These are phyloP conservation scores for Aspergillus nidulans DNA, from an alignment of 495 filamentous ascomycete species.

Conservation along the genomic window DNA sequence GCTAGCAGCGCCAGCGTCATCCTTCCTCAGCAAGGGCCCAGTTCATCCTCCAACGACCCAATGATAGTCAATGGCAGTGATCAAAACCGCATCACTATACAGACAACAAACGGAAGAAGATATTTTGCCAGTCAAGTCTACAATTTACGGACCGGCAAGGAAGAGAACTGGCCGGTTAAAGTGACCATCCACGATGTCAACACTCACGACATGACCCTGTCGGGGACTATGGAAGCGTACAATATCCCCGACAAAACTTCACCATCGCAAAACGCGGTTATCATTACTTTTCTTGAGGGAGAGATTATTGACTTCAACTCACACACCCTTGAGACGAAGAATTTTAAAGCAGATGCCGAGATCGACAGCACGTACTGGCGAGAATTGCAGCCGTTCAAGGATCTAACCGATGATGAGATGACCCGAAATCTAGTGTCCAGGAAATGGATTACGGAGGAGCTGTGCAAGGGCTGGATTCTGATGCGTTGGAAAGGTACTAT, in stretches of 20 bases:
- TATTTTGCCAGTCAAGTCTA: conserved; percentile 34
- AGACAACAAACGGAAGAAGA: conserved; percentile 32
- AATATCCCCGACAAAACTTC: conserved; percentile 60
- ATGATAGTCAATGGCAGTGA: conserved; percentile 41
- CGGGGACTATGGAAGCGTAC: conserved; percentile 76
- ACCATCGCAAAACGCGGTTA: conserved; percentile 54
- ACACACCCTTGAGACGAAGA: conserved; percentile 64
- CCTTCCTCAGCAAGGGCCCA: conserved; percentile 27
- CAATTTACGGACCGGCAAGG: conserved; percentile 27
- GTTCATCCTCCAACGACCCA: conserved; percentile 27
- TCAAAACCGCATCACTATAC: conserved; percentile 28
- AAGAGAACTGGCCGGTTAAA: conserved; percentile 69
- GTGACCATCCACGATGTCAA: conserved; percentile 68
- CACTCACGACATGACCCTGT: conserved; percentile 57
- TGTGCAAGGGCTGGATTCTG: conserved; percentile 60
- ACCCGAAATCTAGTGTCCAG: conserved; percentile 55
- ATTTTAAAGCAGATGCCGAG: conserved; percentile 54
- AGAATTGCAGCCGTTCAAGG: conserved; percentile 62
- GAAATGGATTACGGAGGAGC: conserved; percentile 48
- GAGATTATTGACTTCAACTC: conserved; percentile 72
- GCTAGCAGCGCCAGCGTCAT: conserved; percentile 28
- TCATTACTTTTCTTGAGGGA: conserved; percentile 70
- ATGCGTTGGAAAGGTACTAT: conserved; percentile 73
- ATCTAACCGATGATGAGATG: conserved; percentile 54
- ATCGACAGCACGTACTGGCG: conserved; percentile 70